Evolutionary conservation across 2,329 filamentous ascomycete genomes (phyloP), one percentile per base, ranked within the genome.

Genomic region (Tolypocladium tundrense): DNA sequence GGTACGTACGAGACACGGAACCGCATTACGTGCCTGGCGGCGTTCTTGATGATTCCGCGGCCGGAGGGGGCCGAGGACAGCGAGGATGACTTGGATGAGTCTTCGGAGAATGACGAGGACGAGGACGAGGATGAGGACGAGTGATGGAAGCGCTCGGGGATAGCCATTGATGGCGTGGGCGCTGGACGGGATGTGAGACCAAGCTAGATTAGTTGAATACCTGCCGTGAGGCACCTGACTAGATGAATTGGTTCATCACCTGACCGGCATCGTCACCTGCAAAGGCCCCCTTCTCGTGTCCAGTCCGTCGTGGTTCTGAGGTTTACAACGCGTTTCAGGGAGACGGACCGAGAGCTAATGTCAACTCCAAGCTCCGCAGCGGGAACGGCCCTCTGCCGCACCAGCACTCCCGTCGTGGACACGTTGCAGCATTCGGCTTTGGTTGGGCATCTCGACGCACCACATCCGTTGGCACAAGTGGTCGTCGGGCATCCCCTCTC

Each of bases 21-120:
- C 70, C 80, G 94, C 58, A 91, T 97, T 64, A 97, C 92, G 42
- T 97, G 94, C 70, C 69, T 97, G 66, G 86, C 85, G 65, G 88
- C 88, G 27, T 97, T 96, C 75, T 77, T 90, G 62, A 95, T 97
- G 90, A 82, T 89, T 71, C 81, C 85, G 65, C 77, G 80, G 53
- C 81, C 83, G 19, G 84, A 85, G 45, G 81, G 80, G 27, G 76
- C 78, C 51, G 84, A 84, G 64, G 84, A 83, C 21, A 83, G 79
- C 66, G 83, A 84, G 58, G 76, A 77, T 53, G 77, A 80, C 62
- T 73, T 72, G 48, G 79, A 73, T 19, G 72, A 73, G 39, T 77
- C 75, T 13, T 70, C 72, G 51, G 71, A 72, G 0, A 71, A 73
- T n/a, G 72, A 74, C 13, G 69, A 69, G 9, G 59, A 64, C 19